Conservation (phyloP, 2,329 filamentous ascomycete species). For the Paecilomyces formosus region DNA sequence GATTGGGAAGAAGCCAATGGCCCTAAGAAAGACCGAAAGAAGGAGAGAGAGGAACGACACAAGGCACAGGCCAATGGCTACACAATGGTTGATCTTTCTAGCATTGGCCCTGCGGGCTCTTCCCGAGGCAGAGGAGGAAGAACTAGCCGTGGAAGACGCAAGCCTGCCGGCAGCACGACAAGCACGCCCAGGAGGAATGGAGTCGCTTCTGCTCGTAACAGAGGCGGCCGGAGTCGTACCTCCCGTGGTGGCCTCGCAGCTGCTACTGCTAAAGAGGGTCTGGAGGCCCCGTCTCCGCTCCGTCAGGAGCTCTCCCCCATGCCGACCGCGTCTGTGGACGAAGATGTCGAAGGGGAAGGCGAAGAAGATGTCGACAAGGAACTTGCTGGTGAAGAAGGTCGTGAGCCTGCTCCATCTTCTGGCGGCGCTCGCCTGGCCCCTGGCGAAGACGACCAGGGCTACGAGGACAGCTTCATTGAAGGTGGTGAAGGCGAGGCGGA, state of each 20-base stretch:
- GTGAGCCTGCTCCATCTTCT: background rate
- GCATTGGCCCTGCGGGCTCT: slow-evolving; percentile 1
- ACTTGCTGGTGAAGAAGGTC: background rate
- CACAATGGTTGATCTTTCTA: slow-evolving; percentile 11
- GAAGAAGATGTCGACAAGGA: slow-evolving; percentile 28
- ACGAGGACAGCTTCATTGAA: slow-evolving; percentile 19
- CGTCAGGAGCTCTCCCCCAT: slow-evolving; percentile 15
- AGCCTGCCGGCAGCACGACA: slow-evolving; percentile 2
- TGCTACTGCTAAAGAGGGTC: slow-evolving; percentile 10
- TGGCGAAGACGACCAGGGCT: slow-evolving; percentile 11
- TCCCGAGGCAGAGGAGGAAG: background rate
- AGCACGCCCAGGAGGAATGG: slow-evolving; percentile 3
- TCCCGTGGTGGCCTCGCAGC: slow-evolving; percentile 23
- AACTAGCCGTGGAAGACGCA: slow-evolving; percentile 6
- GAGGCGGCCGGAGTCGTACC: slow-evolving; percentile 14
- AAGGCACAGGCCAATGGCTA: slow-evolving; percentile 19
- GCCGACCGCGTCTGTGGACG: slow-evolving; percentile 10
- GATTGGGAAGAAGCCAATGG: slow-evolving; percentile 36
- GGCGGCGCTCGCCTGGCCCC: background rate
- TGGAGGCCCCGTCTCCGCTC: slow-evolving; percentile 16
- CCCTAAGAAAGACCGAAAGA: slow-evolving; percentile 29
- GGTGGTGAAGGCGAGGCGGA: slow-evolving; percentile 8
- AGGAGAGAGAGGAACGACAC: slow-evolving; percentile 30
- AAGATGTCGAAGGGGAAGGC: slow-evolving; percentile 21
- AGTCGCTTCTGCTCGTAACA: slow-evolving; percentile 3